Evolutionary conservation across 805 yeast genomes (phyloP), one percentile per base, ranked within the genome.

Genomic region (Maudiozyma barnettii): DNA sequence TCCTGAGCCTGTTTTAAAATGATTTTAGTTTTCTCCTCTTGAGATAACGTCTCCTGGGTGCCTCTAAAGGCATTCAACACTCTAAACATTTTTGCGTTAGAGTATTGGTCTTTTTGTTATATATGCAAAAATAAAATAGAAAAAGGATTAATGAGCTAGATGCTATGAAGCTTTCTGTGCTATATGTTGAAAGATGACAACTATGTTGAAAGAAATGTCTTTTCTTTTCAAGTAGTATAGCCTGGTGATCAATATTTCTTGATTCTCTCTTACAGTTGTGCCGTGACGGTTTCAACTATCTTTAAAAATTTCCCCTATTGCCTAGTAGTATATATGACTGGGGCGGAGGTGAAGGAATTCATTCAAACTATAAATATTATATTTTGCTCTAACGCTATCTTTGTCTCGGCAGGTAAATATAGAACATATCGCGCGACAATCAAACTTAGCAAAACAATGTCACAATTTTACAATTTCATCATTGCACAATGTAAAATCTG

Each of bases 1-100:
- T 70, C 72, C 42, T 69, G 69, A 4, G 71, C 74, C 46, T 72
- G 73, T 41, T 67, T 58, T 18, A 73, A 51, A 16, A 71, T 40
- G n/a, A 40, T 40, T 20, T 23, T 45, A 5, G 44, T 45, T 13
- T 39, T 45, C 36, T 45, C 44, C 14, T 45, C 39, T 26, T 45
- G 47, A 18, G 37, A 14, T 3, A 45, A 18, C 2, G 13, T 35
- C 19, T 20, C 40, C 23, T 33, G 14, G 7, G 23, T 21, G 16
- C 39, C 31, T 22, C 31, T 31, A 30, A 45, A 45, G 16, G 47
- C 19, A 43, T 16, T 41, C 14, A 37, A 37, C 43, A 44, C 31
- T 43, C 42, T 35, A 39, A 39, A 45, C 47, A 45, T 45, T 26
- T 14, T 23, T 12, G 30, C 19, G 20, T 30, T 16, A 10, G 21